Evolutionary conservation across 345 rosid genomes (phyloP).

Genomic region (Reutealis trisperma): DNA sequence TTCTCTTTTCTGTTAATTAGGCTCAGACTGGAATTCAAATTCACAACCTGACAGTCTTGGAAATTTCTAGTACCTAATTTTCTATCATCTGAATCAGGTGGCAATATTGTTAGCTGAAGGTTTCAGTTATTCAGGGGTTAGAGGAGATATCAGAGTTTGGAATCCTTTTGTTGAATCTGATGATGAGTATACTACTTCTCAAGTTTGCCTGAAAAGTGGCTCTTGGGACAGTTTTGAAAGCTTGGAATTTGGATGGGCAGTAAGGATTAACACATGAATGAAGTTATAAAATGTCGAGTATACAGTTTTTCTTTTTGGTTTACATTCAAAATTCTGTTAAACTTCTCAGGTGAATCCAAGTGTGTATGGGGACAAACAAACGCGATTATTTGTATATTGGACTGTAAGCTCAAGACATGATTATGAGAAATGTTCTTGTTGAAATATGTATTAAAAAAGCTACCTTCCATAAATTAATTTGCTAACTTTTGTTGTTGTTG

Average conservation of each 20-base stretch:
- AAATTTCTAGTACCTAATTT: background rate
- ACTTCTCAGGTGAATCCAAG: slow-evolving; percentile 54
- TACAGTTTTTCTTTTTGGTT: background rate
- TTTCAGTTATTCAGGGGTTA: slow-evolving; percentile 44
- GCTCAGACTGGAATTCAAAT: no score
- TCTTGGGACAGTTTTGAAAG: slow-evolving; percentile 46
- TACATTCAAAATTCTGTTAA: background rate
- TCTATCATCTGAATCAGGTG: slow-evolving; percentile 30
- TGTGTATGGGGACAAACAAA: slow-evolving; percentile 50
- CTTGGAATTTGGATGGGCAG: slow-evolving; percentile 59
- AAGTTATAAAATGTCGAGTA: background rate
- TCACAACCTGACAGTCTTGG: no score
- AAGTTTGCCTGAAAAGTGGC: slow-evolving; percentile 44
- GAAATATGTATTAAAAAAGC: background rate
- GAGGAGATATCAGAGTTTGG: slow-evolving; percentile 19
- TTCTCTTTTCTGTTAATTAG: no score
- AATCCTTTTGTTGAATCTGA: slow-evolving; percentile 37
- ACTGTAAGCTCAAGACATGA: slow-evolving; percentile 37
- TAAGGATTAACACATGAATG: slow-evolving; percentile 17
- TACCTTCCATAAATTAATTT: no score
- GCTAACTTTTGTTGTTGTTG: background rate
- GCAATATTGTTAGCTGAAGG: slow-evolving; percentile 50
- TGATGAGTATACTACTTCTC: slow-evolving; percentile 52
- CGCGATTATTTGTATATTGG: slow-evolving; percentile 55
- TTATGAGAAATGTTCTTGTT: background rate